Percentiles rank a stretch among this genome's conserved stretches.
Conservation (phyloP, 73 alveolate genomes). For the Symbiodinium natans region DNA sequence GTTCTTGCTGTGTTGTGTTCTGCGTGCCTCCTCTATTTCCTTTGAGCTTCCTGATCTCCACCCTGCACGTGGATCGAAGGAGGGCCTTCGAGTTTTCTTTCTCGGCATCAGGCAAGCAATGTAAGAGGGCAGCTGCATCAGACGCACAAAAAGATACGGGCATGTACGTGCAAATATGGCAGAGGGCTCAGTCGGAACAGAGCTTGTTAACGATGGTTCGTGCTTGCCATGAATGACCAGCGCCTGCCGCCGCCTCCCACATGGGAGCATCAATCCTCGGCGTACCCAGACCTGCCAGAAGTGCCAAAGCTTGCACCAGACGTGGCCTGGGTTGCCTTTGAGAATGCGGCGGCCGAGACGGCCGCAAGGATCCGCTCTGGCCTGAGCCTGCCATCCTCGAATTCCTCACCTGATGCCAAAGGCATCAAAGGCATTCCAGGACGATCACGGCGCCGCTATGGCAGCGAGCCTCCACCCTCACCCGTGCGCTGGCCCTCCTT, state of each 20-base stretch:
- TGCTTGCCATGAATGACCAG: constrained; percentile 35
- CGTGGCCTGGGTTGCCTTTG: constrained; percentile 53
- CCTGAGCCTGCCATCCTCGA: constrained; percentile 27
- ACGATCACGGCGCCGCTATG: constrained; percentile 72
- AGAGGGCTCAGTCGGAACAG: no score
- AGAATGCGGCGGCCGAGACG: constrained; percentile 69
- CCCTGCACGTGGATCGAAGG: no score
- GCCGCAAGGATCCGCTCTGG: constrained; percentile 84
- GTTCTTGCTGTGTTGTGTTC: no score
- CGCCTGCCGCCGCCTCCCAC: constrained; percentile 75
- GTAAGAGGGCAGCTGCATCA: no score
- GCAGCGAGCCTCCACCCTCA: constrained; percentile 93
- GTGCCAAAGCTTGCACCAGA: constrained; percentile 81
- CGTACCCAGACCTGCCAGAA: not conserved
- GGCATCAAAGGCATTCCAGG: not conserved
- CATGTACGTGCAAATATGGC: no score
- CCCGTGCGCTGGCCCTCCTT: constrained; percentile 8
- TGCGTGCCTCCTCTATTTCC: no score
- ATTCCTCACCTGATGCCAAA: not conserved
- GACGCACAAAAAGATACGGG: no score
- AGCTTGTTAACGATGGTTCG: no score
- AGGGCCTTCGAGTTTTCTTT: no score
- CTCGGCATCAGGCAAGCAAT: no score
- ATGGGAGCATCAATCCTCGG: not conserved
- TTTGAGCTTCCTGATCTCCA: no score